phyloP scores from a whole-genome alignment of 169 alveolate species.

The Cryptosporidium meleagridis region DNA sequence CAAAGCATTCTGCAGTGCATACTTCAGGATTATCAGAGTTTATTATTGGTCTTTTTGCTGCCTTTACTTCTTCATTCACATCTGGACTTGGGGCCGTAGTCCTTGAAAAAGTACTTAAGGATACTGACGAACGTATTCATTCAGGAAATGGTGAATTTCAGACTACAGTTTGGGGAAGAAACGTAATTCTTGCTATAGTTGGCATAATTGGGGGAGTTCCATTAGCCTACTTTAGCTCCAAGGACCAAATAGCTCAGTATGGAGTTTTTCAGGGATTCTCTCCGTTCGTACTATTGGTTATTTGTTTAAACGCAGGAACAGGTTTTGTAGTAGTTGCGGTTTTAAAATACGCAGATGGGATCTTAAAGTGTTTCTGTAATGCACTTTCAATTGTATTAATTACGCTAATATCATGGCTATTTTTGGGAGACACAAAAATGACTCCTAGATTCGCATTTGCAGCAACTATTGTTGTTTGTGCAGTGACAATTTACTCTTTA shows the following conservation, averaged over 20 bases:
- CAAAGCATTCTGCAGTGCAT: constrained; percentile 8
- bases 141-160: constrained; percentile 8
- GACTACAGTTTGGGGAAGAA: constrained; percentile 63
- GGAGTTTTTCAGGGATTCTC: constrained; percentile 57
- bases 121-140: constrained; percentile 5
- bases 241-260: not conserved
- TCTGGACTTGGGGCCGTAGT: constrained; percentile 56
- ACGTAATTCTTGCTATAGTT: constrained; percentile 43
- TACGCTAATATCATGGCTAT: constrained; percentile 35
- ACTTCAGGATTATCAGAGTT: constrained; percentile 26
- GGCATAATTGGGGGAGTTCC: constrained; percentile 40
- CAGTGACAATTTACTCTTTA: constrained; percentile 39
- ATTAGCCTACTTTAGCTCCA: constrained; percentile 27
- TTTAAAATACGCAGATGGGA: constrained; percentile 46
- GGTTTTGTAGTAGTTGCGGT: constrained; percentile 62
- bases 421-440: constrained; percentile 54
- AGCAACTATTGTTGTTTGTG: constrained; percentile 32
- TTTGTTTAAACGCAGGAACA: constrained; percentile 26
- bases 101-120: constrained; percentile 35
- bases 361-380: constrained; percentile 44
- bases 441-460: constrained; percentile 49
- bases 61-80: constrained; percentile 34
- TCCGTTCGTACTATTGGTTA: constrained; percentile 33
- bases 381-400: constrained; percentile 52
- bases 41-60: constrained; percentile 35